Evolutionary conservation across 345 rosid genomes (phyloP).

Genomic region (Ceriops decandra): DNA sequence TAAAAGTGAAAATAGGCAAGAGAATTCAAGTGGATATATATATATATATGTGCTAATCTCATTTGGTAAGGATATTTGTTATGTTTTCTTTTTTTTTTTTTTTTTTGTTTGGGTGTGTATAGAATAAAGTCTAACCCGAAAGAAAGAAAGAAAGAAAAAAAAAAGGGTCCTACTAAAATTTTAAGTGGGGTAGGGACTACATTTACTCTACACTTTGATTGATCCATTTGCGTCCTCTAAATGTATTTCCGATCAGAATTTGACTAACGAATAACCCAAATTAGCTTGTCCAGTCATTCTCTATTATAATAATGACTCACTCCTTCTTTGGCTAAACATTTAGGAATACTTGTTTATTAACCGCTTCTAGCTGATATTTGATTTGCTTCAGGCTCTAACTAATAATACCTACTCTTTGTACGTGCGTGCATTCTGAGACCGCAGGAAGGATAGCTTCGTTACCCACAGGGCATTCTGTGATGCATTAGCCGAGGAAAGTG

Average conservation of each 20-base stretch:
- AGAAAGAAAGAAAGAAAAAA: too few species aligned
- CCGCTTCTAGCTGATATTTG: background rate
- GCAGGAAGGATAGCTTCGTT: conserved; percentile 93
- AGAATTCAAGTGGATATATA: too few species aligned
- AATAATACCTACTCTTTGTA: background rate
- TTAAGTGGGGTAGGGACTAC: background rate
- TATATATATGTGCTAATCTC: too few species aligned
- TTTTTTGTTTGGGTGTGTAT: too few species aligned
- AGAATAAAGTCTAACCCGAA: too few species aligned
- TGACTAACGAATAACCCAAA: background rate
- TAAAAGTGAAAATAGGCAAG: too few species aligned
- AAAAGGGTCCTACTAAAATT: background rate
- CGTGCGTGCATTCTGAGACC: background rate
- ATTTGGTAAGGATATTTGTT: too few species aligned
- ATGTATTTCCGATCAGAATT: background rate
- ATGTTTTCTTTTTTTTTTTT: too few species aligned
- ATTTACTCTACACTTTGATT: too few species aligned
- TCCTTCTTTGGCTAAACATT: background rate
- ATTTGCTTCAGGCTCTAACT: background rate
- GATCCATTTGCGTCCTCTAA: too few species aligned
- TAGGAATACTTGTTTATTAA: too few species aligned
- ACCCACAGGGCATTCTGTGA: conserved; percentile 96
- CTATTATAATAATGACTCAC: background rate
- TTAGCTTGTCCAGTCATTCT: background rate
- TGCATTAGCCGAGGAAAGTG: conserved; percentile 89